Percentiles rank a stretch among this genome's conserved stretches.
Evolutionary conservation across 768 basidiomycete genomes (phyloP).

Genomic region (Tulasnella sp.): DNA sequence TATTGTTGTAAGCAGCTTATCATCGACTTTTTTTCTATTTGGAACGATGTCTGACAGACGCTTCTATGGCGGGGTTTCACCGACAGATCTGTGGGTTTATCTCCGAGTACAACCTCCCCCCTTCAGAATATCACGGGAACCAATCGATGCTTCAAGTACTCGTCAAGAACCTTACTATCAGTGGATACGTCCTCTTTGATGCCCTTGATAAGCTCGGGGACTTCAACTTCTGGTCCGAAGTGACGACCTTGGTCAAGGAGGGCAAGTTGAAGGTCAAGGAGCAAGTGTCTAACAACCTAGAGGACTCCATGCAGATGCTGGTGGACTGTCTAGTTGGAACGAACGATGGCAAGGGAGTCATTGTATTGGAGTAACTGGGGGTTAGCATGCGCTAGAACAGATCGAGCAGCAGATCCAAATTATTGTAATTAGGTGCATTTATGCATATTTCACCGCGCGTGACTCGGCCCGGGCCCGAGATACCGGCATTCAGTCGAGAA

Average conservation of each 20-base stretch:
- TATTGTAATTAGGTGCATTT: too few species aligned
- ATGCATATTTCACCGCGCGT: not conserved
- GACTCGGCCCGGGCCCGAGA: not conserved
- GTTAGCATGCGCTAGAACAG: not conserved
- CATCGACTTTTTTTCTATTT: not conserved
- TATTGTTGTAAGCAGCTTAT: constrained; percentile 36
- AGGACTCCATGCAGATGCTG: not conserved
- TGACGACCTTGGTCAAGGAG: constrained; percentile 39
- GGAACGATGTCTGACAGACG: not conserved
- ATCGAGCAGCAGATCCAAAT: too few species aligned
- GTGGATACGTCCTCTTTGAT: constrained; percentile 28
- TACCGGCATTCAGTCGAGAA: not conserved
- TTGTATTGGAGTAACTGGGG: not conserved
- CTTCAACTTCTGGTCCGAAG: constrained; percentile 33
- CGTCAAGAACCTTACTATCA: constrained; percentile 16
- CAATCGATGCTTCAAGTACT: not conserved
- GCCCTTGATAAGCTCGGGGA: constrained; percentile 29
- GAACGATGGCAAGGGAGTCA: not conserved
- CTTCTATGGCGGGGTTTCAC: too few species aligned
- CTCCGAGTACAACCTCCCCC: constrained; percentile 36
- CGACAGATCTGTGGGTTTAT: constrained; percentile 35
- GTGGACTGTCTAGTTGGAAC: not conserved
- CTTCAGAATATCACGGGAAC: constrained; percentile 36
- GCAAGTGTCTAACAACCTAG: not conserved
- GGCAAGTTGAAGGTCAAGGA: constrained; percentile 35